phyloP scores from a whole-genome alignment of 2,329 filamentous ascomycete genomes.

The Fusarium domesticum region DNA sequence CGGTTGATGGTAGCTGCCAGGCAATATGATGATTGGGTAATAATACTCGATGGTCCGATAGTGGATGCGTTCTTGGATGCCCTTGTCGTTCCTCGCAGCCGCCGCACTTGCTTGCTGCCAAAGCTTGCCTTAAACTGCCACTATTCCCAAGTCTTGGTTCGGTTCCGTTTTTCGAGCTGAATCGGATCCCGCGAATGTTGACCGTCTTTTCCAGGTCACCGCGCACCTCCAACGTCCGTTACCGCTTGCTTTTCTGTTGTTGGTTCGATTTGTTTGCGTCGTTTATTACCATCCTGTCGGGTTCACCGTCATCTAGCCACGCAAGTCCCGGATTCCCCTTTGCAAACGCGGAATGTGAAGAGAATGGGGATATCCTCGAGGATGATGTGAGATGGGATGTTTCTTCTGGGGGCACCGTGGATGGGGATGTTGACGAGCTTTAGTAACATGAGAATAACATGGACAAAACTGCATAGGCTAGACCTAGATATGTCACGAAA shows the following conservation, averaged over 20 bases:
- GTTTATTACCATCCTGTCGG: slow-evolving; percentile 1
- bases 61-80: neutral
- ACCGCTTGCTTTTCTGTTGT: neutral
- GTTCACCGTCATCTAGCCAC: slow-evolving; percentile 1
- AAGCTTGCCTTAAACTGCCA: neutral
- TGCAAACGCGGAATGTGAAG: slow-evolving; percentile 2
- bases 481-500: slow-evolving; percentile 5
- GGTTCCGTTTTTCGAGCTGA: neutral
- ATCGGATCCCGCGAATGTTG: neutral
- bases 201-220: neutral
- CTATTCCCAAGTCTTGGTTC: neutral
- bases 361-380: slow-evolving; percentile 4
- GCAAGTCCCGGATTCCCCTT: slow-evolving; percentile 1
- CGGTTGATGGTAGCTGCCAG: no score
- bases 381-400: slow-evolving; percentile 6
- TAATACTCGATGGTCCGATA: no score
- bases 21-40: no score
- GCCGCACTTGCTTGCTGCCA: neutral
- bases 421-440: slow-evolving; percentile 22
- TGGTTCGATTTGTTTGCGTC: neutral
- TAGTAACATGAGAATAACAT: slow-evolving; percentile 13
- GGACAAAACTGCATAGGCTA: neutral
- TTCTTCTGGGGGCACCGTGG: slow-evolving; percentile 1
- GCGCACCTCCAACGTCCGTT: neutral
- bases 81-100: neutral